Evolutionary conservation across 1,284 basidiomycete species (phyloP).

Genomic region (Salmacisia buchloeana): DNA sequence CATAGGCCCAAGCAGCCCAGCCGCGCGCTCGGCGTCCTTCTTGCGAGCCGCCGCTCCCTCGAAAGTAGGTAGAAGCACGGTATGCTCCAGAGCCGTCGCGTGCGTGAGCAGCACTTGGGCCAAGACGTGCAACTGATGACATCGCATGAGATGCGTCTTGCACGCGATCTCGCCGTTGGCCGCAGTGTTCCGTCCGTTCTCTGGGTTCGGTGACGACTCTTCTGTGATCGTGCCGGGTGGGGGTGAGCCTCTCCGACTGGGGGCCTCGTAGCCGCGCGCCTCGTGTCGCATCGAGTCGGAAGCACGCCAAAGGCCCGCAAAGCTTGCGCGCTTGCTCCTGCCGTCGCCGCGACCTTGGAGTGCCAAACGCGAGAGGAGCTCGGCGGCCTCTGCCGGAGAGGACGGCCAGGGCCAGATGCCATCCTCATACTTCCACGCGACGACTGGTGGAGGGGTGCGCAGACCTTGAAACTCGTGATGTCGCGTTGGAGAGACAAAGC

Average conservation of each 20-base stretch:
- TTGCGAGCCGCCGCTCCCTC: conserved; percentile 69
- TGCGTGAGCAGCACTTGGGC: conserved; percentile 7
- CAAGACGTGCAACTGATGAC: not conserved
- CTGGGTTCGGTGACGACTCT: not conserved
- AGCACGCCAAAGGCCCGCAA: not conserved
- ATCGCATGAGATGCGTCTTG: not conserved
- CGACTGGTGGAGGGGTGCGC: not conserved
- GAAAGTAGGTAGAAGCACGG: conserved; percentile 72
- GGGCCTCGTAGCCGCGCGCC: not conserved
- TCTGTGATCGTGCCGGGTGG: not conserved
- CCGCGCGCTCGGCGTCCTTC: conserved; percentile 25
- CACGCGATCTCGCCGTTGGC: not conserved
- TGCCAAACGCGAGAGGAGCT: not conserved
- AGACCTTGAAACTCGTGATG: not conserved
- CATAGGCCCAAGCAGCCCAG: conserved; percentile 22
- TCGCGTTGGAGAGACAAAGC: not conserved
- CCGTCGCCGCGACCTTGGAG: not conserved
- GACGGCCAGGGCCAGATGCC: not conserved
- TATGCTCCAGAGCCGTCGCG: conserved; percentile 75
- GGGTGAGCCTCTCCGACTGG: conserved; percentile 1
- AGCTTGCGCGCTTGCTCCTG: not conserved
- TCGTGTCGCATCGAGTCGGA: not conserved
- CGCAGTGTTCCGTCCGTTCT: not conserved
- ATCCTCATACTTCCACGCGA: not conserved
- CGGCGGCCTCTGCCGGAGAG: not conserved